phyloP scores from a whole-genome alignment of 2,329 filamentous ascomycete genomes.

The Monosporascus sp. region DNA sequence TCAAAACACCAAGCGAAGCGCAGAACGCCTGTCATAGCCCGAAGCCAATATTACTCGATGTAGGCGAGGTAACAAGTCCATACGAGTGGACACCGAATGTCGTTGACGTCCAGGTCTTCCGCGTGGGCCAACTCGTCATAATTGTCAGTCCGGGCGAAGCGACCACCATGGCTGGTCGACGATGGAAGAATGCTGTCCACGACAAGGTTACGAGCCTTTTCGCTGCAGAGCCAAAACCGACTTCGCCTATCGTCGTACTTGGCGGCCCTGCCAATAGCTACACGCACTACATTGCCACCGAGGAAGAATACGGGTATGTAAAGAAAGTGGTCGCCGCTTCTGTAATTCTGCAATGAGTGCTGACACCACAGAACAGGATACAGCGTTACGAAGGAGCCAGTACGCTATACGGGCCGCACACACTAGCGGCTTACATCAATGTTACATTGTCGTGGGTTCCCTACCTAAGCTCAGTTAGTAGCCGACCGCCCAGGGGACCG shows the following conservation, averaged over 20 bases:
- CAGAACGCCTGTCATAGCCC: slow-evolving; percentile 73
- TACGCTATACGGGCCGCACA: slow-evolving; percentile 80
- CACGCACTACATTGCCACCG: slow-evolving; percentile 73
- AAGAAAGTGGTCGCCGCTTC: neutral
- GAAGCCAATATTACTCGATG: slow-evolving; percentile 84
- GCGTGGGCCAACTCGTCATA: slow-evolving; percentile 78
- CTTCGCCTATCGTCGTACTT: slow-evolving; percentile 66
- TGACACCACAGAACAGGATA: slow-evolving; percentile 39
- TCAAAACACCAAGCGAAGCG: slow-evolving; percentile 64
- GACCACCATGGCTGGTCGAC: slow-evolving; percentile 84
- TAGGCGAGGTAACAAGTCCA: slow-evolving; percentile 71
- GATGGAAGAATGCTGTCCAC: slow-evolving; percentile 72
- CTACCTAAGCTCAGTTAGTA: slow-evolving; percentile 49
- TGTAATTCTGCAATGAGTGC: no score
- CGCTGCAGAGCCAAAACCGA: slow-evolving; percentile 36
- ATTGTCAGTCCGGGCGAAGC: slow-evolving; percentile 83
- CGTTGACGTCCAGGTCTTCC: slow-evolving; percentile 80
- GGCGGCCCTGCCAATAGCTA: slow-evolving; percentile 90
- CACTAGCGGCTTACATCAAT: slow-evolving; percentile 82
- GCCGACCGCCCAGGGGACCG: slow-evolving; percentile 41
- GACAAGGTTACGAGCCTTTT: slow-evolving; percentile 43
- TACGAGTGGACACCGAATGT: slow-evolving; percentile 91
- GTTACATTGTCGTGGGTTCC: slow-evolving; percentile 65
- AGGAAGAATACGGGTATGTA: slow-evolving; percentile 65
- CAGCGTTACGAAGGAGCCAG: slow-evolving; percentile 90